A percentile compares a stretch with the other conserved stretches of the same genome.
Evolutionary conservation across 331 rosid species (phyloP).

Genomic region (Acacia concinna): DNA sequence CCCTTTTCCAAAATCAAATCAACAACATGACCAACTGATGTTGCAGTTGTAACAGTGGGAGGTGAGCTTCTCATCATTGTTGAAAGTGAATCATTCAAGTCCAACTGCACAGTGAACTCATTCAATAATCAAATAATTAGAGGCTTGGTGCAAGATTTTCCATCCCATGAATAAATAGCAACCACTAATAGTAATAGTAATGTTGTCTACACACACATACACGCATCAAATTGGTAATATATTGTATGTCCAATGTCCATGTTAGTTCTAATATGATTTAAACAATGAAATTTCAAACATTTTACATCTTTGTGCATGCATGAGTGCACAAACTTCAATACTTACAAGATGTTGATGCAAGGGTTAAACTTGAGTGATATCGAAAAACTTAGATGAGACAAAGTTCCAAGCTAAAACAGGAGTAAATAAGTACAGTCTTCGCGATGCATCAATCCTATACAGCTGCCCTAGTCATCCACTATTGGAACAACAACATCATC

Average conservation of each 20-base stretch:
- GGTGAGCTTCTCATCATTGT: constrained; percentile 81
- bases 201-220: not conserved
- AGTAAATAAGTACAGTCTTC: constrained; percentile 72
- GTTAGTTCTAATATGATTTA: too few species aligned
- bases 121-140: not conserved
- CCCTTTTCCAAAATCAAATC: constrained; percentile 61
- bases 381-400: not conserved
- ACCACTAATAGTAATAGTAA: not conserved
- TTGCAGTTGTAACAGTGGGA: constrained; percentile 51
- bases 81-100: constrained; percentile 53
- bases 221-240: not conserved
- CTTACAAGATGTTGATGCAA: not conserved
- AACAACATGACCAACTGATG: constrained; percentile 66
- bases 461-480: constrained; percentile 78
- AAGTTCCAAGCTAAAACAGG: constrained; percentile 9
- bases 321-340: not conserved
- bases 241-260: too few species aligned
- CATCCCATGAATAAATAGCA: not conserved
- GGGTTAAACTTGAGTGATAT: not conserved
- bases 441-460: constrained; percentile 72
- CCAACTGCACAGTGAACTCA: constrained; percentile 46
- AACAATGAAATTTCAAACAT: not conserved
- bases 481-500: constrained; percentile 62
- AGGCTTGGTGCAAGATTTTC: not conserved
- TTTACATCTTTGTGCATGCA: not conserved